Conservation (phyloP, 1,139 yeast species). For the Dujonia santamariae region DNA sequence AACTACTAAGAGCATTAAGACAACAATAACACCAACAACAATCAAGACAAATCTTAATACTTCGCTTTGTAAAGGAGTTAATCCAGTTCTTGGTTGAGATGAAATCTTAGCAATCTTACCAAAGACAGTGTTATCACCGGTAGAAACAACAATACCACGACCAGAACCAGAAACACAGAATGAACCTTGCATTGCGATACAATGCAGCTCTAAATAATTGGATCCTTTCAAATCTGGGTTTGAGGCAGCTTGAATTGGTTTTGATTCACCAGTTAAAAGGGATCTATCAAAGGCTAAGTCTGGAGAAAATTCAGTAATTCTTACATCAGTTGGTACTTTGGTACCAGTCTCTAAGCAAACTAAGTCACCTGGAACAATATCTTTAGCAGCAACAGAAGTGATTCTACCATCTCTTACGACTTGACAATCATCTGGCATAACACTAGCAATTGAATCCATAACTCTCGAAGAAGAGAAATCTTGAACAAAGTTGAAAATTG, state of each 20-base stretch:
- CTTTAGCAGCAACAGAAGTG: constrained; percentile 16
- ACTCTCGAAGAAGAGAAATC: constrained; percentile 49
- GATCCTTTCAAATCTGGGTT: constrained; percentile 20
- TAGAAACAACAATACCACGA: constrained; percentile 28
- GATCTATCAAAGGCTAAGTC: constrained; percentile 31
- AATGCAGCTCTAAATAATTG: constrained; percentile 42
- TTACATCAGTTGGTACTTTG: constrained; percentile 32
- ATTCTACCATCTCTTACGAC: constrained; percentile 22
- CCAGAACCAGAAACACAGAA: constrained; percentile 30
- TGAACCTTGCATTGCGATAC: constrained; percentile 48
- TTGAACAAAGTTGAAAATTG: constrained; percentile 46
- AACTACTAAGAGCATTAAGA: constrained; percentile 20
- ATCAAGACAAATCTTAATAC: constrained; percentile 26
- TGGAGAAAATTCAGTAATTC: constrained; percentile 24
- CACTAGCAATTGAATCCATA: constrained; percentile 45
- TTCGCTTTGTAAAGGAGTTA: constrained; percentile 32
- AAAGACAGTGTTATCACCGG: constrained; percentile 31
- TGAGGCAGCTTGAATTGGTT: constrained; percentile 22
- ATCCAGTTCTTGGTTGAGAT: constrained; percentile 25
- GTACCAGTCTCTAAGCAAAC: constrained; percentile 22
- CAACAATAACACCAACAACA: constrained; percentile 19
- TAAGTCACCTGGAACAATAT: constrained; percentile 32
- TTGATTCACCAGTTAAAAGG: constrained; percentile 35
- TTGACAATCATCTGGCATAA: constrained; percentile 38
- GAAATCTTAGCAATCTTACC: constrained; percentile 33